Evolutionary conservation across 345 rosid genomes (phyloP).

Genomic region (Gossypium longicalyx): DNA sequence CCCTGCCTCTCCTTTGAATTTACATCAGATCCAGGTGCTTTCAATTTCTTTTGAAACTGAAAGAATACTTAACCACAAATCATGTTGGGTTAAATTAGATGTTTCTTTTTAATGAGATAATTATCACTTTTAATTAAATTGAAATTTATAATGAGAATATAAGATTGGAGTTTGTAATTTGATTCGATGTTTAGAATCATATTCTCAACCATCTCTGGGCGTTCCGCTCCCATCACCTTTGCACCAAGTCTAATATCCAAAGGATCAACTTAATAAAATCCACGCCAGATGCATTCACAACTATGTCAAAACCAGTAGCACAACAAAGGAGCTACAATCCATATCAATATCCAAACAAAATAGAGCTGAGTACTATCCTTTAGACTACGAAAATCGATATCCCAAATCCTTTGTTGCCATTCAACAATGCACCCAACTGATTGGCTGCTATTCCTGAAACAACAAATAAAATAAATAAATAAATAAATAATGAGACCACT

Average conservation of each 20-base stretch:
- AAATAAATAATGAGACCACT: not conserved
- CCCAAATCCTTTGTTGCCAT: not conserved
- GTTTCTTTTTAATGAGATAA: too few relatives aligned
- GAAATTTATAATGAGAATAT: too few relatives aligned
- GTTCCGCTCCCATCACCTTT: too few relatives aligned
- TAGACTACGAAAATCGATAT: not conserved
- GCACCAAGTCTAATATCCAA: not conserved
- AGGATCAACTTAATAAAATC: not conserved
- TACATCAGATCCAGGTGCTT: too few relatives aligned
- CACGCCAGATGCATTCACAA: not conserved
- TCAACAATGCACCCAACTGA: not conserved
- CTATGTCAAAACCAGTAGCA: not conserved
- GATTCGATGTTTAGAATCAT: too few relatives aligned
- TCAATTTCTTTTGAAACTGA: too few relatives aligned
- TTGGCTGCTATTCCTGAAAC: not conserved
- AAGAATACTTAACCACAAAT: too few relatives aligned
- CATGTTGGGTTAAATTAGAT: too few relatives aligned
- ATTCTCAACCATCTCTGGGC: too few relatives aligned
- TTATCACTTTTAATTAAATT: too few relatives aligned
- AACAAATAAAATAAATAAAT: not conserved
- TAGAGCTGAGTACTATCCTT: not conserved
- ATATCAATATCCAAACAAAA: not conserved
- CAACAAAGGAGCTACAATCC: not conserved
- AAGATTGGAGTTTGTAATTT: too few relatives aligned
- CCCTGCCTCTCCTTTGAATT: too few relatives aligned